Evolutionary conservation across 176 grass and related monocot genomes (phyloP).

Genomic region (Musa acuminata): DNA sequence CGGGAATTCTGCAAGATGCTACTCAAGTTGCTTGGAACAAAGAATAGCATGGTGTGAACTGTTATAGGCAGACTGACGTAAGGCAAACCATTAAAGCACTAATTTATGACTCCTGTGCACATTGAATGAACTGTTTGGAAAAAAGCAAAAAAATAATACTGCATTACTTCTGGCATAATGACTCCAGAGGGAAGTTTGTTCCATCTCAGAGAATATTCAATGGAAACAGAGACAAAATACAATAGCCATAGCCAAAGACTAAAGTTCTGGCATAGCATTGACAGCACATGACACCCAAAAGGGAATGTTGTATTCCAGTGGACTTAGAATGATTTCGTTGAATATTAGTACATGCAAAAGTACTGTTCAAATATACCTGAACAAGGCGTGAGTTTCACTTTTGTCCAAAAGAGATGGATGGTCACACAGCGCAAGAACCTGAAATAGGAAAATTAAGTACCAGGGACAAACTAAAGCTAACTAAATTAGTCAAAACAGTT

Average conservation of each 20-base stretch:
- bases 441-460: background rate
- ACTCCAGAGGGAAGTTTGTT: background rate
- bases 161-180: background rate
- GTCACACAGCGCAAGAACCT: slow-evolving; percentile 77
- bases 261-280: background rate
- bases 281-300: background rate
- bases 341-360: background rate
- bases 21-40: background rate
- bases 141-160: background rate
- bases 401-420: slow-evolving; percentile 45
- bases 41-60: background rate
- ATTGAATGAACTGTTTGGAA: background rate
- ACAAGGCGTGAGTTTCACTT: slow-evolving; percentile 36
- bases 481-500: background rate
- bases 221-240: background rate
- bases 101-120: too few relatives aligned
- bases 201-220: background rate
- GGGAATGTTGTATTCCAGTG: background rate
- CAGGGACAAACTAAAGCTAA: background rate
- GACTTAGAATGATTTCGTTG: background rate
- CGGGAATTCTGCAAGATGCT: background rate
- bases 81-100: background rate
- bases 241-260: background rate
- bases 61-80: background rate
- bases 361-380: slow-evolving; percentile 37